A percentile compares a stretch with the other conserved stretches of the same genome.
phyloP scores from a whole-genome alignment of 495 filamentous ascomycete genomes.

The Penicillium desertorum region DNA sequence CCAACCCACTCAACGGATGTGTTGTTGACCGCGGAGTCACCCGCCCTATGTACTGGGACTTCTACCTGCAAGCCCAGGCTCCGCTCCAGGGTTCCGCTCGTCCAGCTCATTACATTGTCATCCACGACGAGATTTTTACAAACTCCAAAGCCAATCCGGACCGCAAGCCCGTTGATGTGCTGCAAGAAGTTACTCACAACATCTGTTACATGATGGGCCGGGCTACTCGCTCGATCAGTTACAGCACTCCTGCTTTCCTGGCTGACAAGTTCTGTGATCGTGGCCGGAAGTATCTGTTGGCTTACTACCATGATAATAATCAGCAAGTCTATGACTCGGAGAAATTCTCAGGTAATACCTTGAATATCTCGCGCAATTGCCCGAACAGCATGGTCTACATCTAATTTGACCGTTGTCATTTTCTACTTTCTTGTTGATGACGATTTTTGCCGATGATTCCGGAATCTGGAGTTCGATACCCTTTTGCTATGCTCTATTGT shows the following conservation, averaged over 20 bases:
- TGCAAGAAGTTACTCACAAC: conserved; percentile 64
- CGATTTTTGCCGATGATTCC: too few species aligned
- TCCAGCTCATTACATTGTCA: conserved; percentile 69
- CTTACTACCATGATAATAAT: conserved; percentile 11
- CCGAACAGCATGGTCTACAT: conserved; percentile 11
- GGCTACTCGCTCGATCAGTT: conserved; percentile 71
- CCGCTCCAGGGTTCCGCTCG: conserved; percentile 80
- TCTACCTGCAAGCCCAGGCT: conserved; percentile 76
- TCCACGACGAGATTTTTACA: conserved; percentile 67
- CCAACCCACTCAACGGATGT: conserved; percentile 67
- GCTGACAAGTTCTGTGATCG: conserved; percentile 74
- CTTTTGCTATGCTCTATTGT: background rate
- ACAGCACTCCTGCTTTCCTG: conserved; percentile 71
- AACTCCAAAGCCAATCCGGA: conserved; percentile 26
- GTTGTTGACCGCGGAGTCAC: conserved; percentile 84
- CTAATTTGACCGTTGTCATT: background rate
- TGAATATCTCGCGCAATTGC: background rate
- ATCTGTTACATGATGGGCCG: conserved; percentile 75
- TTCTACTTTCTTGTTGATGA: background rate
- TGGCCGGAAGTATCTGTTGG: conserved; percentile 59
- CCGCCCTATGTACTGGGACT: conserved; percentile 67
- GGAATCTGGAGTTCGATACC: background rate
- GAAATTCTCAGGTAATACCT: background rate
- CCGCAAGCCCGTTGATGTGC: conserved; percentile 48
- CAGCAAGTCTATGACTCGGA: background rate